Base-by-base conservation (phyloP, 768 basidiomycete species). In the Lactifluus piperatus region DNA sequence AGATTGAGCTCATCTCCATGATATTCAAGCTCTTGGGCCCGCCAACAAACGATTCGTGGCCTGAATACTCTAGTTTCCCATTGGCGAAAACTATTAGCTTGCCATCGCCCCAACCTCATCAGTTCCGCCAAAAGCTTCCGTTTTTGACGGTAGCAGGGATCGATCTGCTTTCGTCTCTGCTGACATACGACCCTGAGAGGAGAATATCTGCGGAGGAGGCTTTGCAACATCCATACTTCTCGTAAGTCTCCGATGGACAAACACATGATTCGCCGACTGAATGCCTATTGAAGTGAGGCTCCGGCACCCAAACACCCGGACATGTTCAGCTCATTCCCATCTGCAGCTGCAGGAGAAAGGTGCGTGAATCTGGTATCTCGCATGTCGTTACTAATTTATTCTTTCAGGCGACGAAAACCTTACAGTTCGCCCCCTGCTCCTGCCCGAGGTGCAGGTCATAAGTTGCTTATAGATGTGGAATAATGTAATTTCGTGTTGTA, bases 271-370 rank as follows among this genome's bases (percentile, higher is more conserved):
- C n/a, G 37, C 8, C 62, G 20, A 48, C 43, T 54, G 39, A 46
- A 36, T 11, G 51, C 57, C 26, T 7, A 29, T 32, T 45, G 6
- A 62, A 97, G 93, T 5, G 97, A 98, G 73, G 87, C 92, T 0
- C 97, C 97, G 0, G 73, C 91, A 37, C 97, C 97, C 0, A 98
- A 99, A 69, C 94, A 98, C 70, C 91, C 93, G 16, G 93, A 95
- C 68, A 75, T 98, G 58, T 98, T 99, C 73, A 82, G 89, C 1
- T 94, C 92, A 2, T 99, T 98, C 72, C 97, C 97, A 30, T 94
- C 91, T 37, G 83, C 88, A 26, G 97, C 97, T 24, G 95, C 94
- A 18, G 97, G 97, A 37, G 97, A 99, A 76, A 92, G 86, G 91
- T 93, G 65, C 54, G 83, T 76, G 11, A 53, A 45, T 20, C 11